Conservation (phyloP, 2,329 filamentous ascomycete species). For the Apiospora arundinis region DNA sequence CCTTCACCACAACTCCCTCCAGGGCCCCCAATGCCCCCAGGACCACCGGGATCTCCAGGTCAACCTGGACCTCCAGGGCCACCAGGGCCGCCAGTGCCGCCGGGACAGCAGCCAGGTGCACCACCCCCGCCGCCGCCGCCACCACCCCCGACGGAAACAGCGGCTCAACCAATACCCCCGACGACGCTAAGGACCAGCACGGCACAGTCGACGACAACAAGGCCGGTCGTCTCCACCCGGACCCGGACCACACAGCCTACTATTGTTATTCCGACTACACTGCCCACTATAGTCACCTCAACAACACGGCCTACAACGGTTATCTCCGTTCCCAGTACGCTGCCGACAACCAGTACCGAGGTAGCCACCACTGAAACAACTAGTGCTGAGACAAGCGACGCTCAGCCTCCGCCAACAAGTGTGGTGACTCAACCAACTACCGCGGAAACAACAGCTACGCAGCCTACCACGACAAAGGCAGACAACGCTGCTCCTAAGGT, state of each 20-base stretch:
- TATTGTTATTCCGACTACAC: neutral
- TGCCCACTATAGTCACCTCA: neutral
- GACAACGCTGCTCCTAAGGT: neutral
- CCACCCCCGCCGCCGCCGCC: neutral
- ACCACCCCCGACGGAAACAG: neutral
- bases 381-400: neutral
- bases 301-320: neutral
- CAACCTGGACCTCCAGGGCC: neutral
- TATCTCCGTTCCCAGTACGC: neutral
- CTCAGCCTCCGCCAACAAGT: neutral
- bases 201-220: neutral
- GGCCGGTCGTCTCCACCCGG: neutral
- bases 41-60: neutral
- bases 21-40: neutral
- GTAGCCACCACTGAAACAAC: neutral
- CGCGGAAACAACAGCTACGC: neutral
- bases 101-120: neutral
- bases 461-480: neutral
- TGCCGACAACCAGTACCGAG: neutral
- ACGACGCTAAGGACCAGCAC: neutral
- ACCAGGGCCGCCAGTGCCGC: neutral
- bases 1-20: slow-evolving; percentile 7
- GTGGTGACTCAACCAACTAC: neutral
- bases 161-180: neutral
- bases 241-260: neutral